phyloP scores from a whole-genome alignment of 208 protist species.

The Crithidia sp. region DNA sequence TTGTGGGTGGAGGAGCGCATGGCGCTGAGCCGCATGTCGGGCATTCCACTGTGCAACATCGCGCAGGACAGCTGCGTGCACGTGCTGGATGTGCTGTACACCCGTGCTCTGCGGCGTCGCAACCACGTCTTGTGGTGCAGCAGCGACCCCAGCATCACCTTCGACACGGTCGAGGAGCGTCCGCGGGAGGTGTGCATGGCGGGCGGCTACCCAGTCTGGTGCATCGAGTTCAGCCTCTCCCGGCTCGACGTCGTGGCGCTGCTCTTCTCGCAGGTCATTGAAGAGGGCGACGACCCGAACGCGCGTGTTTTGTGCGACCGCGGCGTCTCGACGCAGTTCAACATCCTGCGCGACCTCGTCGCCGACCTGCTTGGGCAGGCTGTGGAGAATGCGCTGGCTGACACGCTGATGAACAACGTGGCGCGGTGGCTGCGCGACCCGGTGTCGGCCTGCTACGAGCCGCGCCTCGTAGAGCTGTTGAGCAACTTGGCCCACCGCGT shows the following conservation, averaged over 20 bases:
- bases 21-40: constrained; percentile 73
- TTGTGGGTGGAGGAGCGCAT: constrained; percentile 88
- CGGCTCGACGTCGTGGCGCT: constrained; percentile 89
- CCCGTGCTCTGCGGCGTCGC: constrained; percentile 69
- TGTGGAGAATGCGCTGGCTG: constrained; percentile 60
- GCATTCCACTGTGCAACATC: constrained; percentile 90
- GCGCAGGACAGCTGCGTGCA: constrained; percentile 87
- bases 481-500: constrained; percentile 78
- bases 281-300: constrained; percentile 85
- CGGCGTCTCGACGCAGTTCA: constrained; percentile 89
- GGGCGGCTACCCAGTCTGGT: constrained; percentile 82
- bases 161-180: constrained; percentile 81
- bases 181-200: constrained; percentile 81
- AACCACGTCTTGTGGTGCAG: constrained; percentile 86
- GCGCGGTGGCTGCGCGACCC: constrained; percentile 89
- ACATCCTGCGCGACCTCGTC: constrained; percentile 89
- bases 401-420: constrained; percentile 79
- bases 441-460: constrained; percentile 81
- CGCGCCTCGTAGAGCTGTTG: constrained; percentile 79
- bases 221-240: constrained; percentile 86
- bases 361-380: constrained; percentile 82
- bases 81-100: constrained; percentile 86
- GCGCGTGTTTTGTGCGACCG: constrained; percentile 75
- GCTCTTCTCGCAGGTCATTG: constrained; percentile 90
- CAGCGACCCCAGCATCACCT: constrained; percentile 61